phyloP scores from a whole-genome alignment of 192 early-diverging fungal species.

The Rhizophagus prolifer region DNA sequence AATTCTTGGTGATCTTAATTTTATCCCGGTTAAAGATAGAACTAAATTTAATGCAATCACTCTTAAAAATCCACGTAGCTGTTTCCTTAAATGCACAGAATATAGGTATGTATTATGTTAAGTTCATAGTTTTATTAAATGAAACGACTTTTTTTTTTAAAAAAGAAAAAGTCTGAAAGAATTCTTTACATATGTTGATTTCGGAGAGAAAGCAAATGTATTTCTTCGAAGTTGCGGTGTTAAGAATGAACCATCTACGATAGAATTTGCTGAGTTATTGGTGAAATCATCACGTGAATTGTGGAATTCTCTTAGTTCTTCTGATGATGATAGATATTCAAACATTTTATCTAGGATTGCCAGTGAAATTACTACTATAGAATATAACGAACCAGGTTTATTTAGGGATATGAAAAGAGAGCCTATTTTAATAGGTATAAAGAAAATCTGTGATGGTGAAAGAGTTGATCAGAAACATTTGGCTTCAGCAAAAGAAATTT shows the following conservation, averaged over 20 bases:
- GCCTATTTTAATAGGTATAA: slow-evolving; percentile 60
- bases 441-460: slow-evolving; percentile 65
- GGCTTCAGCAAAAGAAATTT: slow-evolving; percentile 69
- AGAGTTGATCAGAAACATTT: slow-evolving; percentile 62
- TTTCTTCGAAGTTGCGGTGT: slow-evolving; percentile 86
- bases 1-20: slow-evolving; percentile 47
- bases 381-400: slow-evolving; percentile 42
- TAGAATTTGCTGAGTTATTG: slow-evolving; percentile 68
- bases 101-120: background rate
- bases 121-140: background rate
- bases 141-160: background rate
- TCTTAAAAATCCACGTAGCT: background rate
- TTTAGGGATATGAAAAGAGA: slow-evolving; percentile 10
- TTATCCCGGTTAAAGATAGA: slow-evolving; percentile 60
- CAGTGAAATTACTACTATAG: slow-evolving; percentile 53
- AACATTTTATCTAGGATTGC: slow-evolving; percentile 73
- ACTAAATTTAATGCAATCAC: background rate
- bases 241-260: slow-evolving; percentile 72
- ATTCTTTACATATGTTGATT: slow-evolving; percentile 66
- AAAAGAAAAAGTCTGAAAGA: slow-evolving; percentile 40
- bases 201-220: slow-evolving; percentile 67
- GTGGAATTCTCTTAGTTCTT: slow-evolving; percentile 41
- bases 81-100: background rate
- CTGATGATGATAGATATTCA: slow-evolving; percentile 61
- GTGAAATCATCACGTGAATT: slow-evolving; percentile 59